Base-by-base conservation (phyloP, 805 yeast species). In the Starmerella riodocensis region DNA sequence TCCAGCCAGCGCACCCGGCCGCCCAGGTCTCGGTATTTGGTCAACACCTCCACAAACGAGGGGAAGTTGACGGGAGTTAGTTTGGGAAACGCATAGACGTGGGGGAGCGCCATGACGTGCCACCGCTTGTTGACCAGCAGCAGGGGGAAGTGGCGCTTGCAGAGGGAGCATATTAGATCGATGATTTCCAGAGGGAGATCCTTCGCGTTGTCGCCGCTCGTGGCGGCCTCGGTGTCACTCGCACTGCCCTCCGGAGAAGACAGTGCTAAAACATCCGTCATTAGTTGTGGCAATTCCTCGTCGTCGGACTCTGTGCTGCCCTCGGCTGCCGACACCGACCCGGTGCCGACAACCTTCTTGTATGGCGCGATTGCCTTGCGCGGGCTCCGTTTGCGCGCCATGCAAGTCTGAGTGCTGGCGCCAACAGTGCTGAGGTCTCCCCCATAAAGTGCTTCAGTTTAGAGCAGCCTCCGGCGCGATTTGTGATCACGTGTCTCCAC, bases 381-480 rank as follows among this genome's bases (percentile, higher is more conserved):
- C 9, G 94, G 85, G 57, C 96, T 70, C 53, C 86, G 63, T 59
- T 84, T 85, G 61, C 85, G 85, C 25, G 85, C 95, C 77, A 85
- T 85, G 9, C 8, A 5, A 6, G 7, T 19, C 26, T 31, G 34
- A 11, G 6, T 23, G 11, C 11, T 11, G 11, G 25, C 11, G 25
- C 11, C 25, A 11, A 11, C 11, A 11, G 25, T 6, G 6, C 6
- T 11, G 25, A 6, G 11, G 6, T n/a, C n/a, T n/a, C n/a, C n/a
- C n/a, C n/a, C n/a, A n/a, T n/a, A n/a, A n/a, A n/a, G n/a, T n/a
- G n/a, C n/a, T n/a, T n/a, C n/a, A n/a, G n/a, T n/a, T n/a, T n/a
- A n/a, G n/a, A n/a, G n/a, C n/a, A n/a, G n/a, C n/a, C n/a, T n/a
- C n/a, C n/a, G n/a, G n/a, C n/a, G n/a, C n/a, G n/a, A n/a, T n/a